Conservation (phyloP, 1,284 basidiomycete genomes). For the Ustilago xerochloae region DNA sequence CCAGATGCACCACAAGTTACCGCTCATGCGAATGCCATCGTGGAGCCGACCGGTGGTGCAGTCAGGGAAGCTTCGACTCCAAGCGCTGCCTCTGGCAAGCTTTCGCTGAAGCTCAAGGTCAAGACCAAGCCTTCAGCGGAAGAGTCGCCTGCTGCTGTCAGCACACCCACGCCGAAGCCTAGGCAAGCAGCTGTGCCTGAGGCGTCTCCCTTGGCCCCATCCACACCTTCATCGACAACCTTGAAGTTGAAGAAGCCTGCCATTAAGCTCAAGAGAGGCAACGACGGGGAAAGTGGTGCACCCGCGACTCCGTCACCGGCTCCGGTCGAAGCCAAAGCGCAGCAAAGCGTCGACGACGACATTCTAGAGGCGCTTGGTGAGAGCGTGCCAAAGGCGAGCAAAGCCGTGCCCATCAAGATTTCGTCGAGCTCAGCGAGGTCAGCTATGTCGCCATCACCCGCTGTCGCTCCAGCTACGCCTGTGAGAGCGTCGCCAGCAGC, state of each 20-base stretch:
- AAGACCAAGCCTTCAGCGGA: constrained; percentile 26
- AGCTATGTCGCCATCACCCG: constrained; percentile 19
- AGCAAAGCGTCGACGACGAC: constrained; percentile 46
- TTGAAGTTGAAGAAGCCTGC: constrained; percentile 50
- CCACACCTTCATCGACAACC: constrained; percentile 13
- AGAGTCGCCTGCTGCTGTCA: constrained; percentile 27
- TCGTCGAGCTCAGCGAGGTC: constrained; percentile 3
- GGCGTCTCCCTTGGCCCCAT: constrained; percentile 7
- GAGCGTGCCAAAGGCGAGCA: constrained; percentile 32
- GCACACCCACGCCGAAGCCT: constrained; percentile 25
- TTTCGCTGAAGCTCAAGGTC: constrained; percentile 47
- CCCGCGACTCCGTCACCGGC: constrained; percentile 10
- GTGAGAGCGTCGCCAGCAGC: constrained; percentile 11
- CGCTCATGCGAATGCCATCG: background rate
- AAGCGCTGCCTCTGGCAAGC: constrained; percentile 21
- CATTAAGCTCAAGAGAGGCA: constrained; percentile 47
- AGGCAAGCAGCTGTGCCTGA: constrained; percentile 4
- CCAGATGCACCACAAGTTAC: constrained; percentile 10
- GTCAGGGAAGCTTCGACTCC: constrained; percentile 28
- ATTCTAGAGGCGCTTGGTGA: constrained; percentile 43
- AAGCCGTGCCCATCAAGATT: constrained; percentile 22
- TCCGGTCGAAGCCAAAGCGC: constrained; percentile 2
- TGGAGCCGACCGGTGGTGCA: background rate
- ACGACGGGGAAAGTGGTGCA: constrained; percentile 15
- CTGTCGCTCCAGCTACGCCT: constrained; percentile 1